Conservation (phyloP, 352 stramenopile genomes). For the Globisporangium irregulare region DNA sequence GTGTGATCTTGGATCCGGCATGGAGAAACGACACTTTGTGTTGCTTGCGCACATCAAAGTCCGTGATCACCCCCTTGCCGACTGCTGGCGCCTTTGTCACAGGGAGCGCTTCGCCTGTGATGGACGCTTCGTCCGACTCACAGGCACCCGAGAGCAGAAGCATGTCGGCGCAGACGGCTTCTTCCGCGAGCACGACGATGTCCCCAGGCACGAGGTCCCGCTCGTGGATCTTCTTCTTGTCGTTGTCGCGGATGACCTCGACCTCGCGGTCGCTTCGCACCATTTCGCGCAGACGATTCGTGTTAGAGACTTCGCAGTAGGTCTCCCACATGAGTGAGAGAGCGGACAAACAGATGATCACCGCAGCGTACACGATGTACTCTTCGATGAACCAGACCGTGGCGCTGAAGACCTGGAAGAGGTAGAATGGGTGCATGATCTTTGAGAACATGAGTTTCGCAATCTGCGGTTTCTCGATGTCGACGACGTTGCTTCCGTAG, state of each 20-base stretch:
- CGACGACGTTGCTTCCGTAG: conserved; percentile 44
- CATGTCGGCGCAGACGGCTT: conserved; percentile 54
- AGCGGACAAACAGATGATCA: conserved; percentile 57
- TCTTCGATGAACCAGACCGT: conserved; percentile 61
- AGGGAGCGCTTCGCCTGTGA: conserved; percentile 74
- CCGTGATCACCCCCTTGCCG: conserved; percentile 21
- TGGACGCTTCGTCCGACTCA: conserved; percentile 60
- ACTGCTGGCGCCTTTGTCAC: conserved; percentile 50
- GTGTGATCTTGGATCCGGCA: conserved; percentile 39
- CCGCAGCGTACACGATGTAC: conserved; percentile 59
- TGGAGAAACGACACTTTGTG: conserved; percentile 49
- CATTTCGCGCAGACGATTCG: conserved; percentile 55
- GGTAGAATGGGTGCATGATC: conserved; percentile 75
- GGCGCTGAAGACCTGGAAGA: conserved; percentile 67
- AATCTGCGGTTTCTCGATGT: conserved; percentile 33
- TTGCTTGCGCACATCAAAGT: conserved; percentile 26
- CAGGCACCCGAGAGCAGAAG: conserved; percentile 56
- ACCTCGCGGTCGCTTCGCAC: conserved; percentile 36
- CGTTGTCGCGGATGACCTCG: conserved; percentile 38
- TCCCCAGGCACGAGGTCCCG: conserved; percentile 65
- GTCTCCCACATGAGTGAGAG: conserved; percentile 69
- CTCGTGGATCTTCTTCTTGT: conserved; percentile 40
- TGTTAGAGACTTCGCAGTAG: conserved; percentile 55
- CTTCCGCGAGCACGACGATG: conserved; percentile 60
- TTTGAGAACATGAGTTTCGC: conserved; percentile 50